These are phyloP conservation scores for Melanomma pulvis-pyrius DNA, from an alignment of 495 filamentous ascomycete genomes.

Conservation along the genomic window DNA sequence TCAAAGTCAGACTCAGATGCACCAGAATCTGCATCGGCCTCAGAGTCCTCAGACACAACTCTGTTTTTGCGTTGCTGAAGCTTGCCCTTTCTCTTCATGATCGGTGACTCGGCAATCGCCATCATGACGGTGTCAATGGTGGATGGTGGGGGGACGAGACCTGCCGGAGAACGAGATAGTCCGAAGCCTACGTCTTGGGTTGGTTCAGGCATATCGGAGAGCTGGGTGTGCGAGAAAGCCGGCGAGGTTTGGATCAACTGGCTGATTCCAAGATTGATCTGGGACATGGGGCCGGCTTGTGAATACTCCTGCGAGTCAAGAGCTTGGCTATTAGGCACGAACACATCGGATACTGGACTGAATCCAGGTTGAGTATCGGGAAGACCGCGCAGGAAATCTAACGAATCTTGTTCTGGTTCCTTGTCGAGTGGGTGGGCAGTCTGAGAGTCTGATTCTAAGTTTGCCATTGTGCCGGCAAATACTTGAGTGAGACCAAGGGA, in stretches of 20 bases:
- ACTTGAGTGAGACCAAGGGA: conserved; percentile 82
- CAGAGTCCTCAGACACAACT: conserved; percentile 38
- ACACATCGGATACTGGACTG: conserved; percentile 28
- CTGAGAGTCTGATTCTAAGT: conserved; percentile 50
- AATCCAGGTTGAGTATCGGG: conserved; percentile 53
- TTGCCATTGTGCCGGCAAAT: conserved; percentile 88
- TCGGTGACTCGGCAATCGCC: conserved; percentile 60
- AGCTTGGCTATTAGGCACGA: conserved; percentile 68
- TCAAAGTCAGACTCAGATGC: conserved; percentile 38
- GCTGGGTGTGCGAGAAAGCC: conserved; percentile 55
- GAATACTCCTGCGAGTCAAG: conserved; percentile 1
- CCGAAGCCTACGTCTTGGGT: conserved; percentile 86
- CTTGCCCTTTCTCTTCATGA: conserved; percentile 61
- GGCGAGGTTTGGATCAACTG: conserved; percentile 25
- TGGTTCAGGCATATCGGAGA: conserved; percentile 68
- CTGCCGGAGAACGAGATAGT: conserved; percentile 58
- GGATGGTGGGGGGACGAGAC: conserved; percentile 59
- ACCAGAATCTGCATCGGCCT: conserved; percentile 46
- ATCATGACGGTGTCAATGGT: conserved; percentile 71
- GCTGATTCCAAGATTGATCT: conserved; percentile 24
- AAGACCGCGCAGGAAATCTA: conserved; percentile 55
- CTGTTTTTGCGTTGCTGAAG: conserved; percentile 54
- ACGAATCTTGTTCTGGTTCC: conserved; percentile 49
- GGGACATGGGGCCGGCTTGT: not conserved
- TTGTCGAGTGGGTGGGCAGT: conserved; percentile 34